Evolutionary conservation across 805 yeast species (phyloP).

Genomic region (Lachancea kluyveri): DNA sequence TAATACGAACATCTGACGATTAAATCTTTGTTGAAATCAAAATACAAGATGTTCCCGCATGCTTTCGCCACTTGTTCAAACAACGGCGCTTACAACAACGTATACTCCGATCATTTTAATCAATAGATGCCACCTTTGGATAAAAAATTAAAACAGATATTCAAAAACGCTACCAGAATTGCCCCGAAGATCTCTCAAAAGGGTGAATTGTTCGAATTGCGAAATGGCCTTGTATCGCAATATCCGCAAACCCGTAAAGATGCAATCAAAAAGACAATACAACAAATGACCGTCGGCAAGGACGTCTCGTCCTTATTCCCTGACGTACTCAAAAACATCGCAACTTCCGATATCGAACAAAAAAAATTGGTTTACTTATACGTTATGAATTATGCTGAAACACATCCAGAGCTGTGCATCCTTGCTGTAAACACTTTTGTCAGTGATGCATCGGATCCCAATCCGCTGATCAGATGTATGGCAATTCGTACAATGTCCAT

Average conservation of each 20-base stretch:
- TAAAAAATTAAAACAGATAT: slow-evolving; percentile 30
- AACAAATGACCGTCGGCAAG: slow-evolving; percentile 97
- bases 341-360: slow-evolving; percentile 94
- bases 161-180: slow-evolving; percentile 30
- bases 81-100: too few species aligned
- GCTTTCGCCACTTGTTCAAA: too few species aligned
- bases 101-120: too few species aligned
- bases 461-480: slow-evolving; percentile 90
- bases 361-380: slow-evolving; percentile 92
- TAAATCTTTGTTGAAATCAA: too few species aligned
- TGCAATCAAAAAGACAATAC: slow-evolving; percentile 93
- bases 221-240: slow-evolving; percentile 87
- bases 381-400: slow-evolving; percentile 94
- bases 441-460: slow-evolving; percentile 90
- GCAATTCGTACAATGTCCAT: slow-evolving; percentile 99
- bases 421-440: slow-evolving; percentile 97
- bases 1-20: too few species aligned
- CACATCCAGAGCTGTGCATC: slow-evolving; percentile 92
- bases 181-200: slow-evolving; percentile 34
- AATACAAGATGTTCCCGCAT: too few species aligned
- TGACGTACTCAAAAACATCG: slow-evolving; percentile 91
- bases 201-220: slow-evolving; percentile 86
- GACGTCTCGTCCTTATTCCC: slow-evolving; percentile 94
- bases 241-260: slow-evolving; percentile 93
- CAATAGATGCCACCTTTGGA: slow-evolving; percentile 17